Evolutionary conservation across 352 stramenopile genomes (phyloP).

Genomic region (Pythium dissotocum): DNA sequence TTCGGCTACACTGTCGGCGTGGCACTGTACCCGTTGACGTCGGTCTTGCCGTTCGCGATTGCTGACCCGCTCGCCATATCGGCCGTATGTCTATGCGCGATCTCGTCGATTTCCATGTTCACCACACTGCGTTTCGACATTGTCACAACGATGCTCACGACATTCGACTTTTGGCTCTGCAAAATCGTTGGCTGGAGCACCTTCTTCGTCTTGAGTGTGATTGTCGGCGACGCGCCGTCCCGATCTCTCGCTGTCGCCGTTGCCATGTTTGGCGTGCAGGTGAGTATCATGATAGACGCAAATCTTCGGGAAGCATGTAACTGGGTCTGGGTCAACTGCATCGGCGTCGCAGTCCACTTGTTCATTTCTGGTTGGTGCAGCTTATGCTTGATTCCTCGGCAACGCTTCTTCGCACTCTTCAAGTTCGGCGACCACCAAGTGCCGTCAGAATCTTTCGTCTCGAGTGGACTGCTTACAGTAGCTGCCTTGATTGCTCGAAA

Average conservation of each 20-base stretch:
- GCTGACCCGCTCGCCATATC: background rate
- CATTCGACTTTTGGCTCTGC: conserved; percentile 26
- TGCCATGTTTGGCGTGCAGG: conserved; percentile 9
- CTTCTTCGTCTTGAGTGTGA: conserved; percentile 7
- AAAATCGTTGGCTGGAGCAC: conserved; percentile 8
- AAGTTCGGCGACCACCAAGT: conserved; percentile 16
- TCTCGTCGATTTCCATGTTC: conserved; percentile 4
- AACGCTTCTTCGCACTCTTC: conserved; percentile 12
- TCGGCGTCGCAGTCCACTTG: conserved; percentile 10
- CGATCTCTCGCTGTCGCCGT: background rate
- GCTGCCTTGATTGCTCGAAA: conserved; percentile 20
- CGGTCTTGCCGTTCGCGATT: background rate
- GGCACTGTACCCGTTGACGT: background rate
- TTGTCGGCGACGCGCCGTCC: conserved; percentile 1
- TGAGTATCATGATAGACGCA: conserved; percentile 26
- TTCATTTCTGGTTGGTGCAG: conserved; percentile 6
- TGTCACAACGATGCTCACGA: conserved; percentile 10
- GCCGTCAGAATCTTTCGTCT: conserved; percentile 14
- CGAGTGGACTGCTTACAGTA: conserved; percentile 19
- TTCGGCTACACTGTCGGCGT: conserved; percentile 5
- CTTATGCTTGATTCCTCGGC: conserved; percentile 4
- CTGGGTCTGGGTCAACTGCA: conserved; percentile 16
- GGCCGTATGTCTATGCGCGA: background rate
- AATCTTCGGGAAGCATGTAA: conserved; percentile 14
- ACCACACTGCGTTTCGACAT: conserved; percentile 19